Conservation (phyloP, 2,329 filamentous ascomycete genomes). For the Xylariaceae sp. region DNA sequence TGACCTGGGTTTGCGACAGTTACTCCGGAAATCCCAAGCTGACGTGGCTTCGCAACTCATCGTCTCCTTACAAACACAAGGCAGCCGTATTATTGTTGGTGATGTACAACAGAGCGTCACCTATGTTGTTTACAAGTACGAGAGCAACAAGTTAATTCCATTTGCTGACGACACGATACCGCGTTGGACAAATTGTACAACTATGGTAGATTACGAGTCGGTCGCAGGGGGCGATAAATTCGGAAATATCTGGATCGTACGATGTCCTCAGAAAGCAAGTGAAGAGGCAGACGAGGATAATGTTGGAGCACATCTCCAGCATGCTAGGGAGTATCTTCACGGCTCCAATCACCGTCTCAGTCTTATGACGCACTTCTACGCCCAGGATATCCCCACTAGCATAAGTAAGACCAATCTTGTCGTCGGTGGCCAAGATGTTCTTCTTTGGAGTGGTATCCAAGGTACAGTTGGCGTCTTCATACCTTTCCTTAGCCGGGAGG, state of each 20-base stretch:
- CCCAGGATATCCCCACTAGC: slow-evolving; percentile 90
- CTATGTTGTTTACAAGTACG: slow-evolving; percentile 91
- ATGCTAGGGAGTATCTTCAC: slow-evolving; percentile 88
- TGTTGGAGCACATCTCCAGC: slow-evolving; percentile 86
- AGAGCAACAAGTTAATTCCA: slow-evolving; percentile 89
- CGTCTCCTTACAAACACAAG: slow-evolving; percentile 86
- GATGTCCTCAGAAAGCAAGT: slow-evolving; percentile 84
- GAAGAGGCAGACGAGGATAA: slow-evolving; percentile 92
- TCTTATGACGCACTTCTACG: slow-evolving; percentile 86
- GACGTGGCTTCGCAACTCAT: slow-evolving; percentile 83
- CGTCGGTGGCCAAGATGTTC: slow-evolving; percentile 86
- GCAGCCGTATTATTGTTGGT: slow-evolving; percentile 87
- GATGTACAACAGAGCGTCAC: slow-evolving; percentile 93
- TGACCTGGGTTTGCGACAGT: slow-evolving; percentile 89
- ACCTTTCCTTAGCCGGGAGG: slow-evolving; percentile 88
- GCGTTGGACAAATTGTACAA: slow-evolving; percentile 87
- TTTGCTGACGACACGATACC: slow-evolving; percentile 91
- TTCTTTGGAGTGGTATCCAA: slow-evolving; percentile 93
- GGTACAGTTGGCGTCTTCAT: slow-evolving; percentile 93
- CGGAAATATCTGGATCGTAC: slow-evolving; percentile 92
- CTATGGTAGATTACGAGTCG: slow-evolving; percentile 98
- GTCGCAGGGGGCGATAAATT: slow-evolving; percentile 96
- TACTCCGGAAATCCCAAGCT: slow-evolving; percentile 89
- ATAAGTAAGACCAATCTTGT: slow-evolving; percentile 90
- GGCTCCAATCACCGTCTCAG: slow-evolving; percentile 85